Base-by-base conservation (phyloP, 306 rosid species). In the Begonia peltatifolia region DNA sequence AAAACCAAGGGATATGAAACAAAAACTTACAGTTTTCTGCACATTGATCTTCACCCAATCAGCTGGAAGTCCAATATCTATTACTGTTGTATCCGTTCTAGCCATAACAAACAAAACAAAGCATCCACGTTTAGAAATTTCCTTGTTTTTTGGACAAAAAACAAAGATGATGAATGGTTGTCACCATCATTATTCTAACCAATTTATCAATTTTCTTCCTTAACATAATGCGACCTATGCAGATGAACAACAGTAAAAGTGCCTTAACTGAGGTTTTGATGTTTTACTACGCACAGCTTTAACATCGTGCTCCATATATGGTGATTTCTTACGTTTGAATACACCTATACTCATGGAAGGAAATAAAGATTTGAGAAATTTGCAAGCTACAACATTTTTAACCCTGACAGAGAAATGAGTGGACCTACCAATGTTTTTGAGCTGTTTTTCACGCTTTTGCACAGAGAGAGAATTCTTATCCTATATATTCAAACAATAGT, bases 11-110 rank as follows among this genome's bases (percentile, higher is more conserved):
- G 23, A 7, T 44, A 53, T 25, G 35, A 53, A 23, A 38, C 23
- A 54, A 58, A 64, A 71, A 71, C 99, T 77, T 62, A 92, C 99
- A 60, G 90, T 86, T 84, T 68, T 83, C 65, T 77, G 99, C 63
- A 92, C 96, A 59, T 86, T 92, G 67, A 92, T 69, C 76, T 86
- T 92, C 58, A 92, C 99, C 99, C 99, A 92, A 64, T 92, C 96
- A 12, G 99, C 99, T 35, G 99, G 94, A 62, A 85, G 83, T 68
- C 99, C 96, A 54, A 86, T 65, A 55, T 92, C 96, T 62, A 76
- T 73, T 56, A 92, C 96, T 16, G 80, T 59, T 13, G 77, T 72
- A 14, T 87, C 99, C 86, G 81, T 73, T 64, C 99, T 92, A 58
- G 52, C 38, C 35, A 25, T 25, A 71, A 75, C 53, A 30, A 22